Evolutionary conservation across 2,329 filamentous ascomycete genomes (phyloP).

Genomic region (Niveomyces coronatus): DNA sequence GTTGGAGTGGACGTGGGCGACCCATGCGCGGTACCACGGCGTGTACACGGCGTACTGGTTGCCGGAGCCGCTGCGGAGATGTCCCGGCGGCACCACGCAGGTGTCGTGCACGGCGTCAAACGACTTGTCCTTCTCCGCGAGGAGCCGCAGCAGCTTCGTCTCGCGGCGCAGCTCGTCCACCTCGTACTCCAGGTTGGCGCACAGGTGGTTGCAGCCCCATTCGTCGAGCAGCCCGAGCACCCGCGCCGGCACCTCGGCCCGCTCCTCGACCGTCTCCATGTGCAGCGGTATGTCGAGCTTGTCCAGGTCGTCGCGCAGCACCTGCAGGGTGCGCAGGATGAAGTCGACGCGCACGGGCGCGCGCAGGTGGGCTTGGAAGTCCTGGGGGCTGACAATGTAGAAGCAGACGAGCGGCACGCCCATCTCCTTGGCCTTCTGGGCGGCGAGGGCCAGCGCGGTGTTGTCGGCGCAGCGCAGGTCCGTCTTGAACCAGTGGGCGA

Average conservation of each 20-base stretch:
- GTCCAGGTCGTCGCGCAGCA: conserved; percentile 55
- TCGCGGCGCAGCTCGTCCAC: conserved; percentile 82
- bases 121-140: conserved; percentile 52
- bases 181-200: conserved; percentile 82
- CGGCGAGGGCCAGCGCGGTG: conserved; percentile 56
- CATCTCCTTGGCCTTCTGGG: conserved; percentile 52
- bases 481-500: conserved; percentile 87
- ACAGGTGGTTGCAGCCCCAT: conserved; percentile 69
- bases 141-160: conserved; percentile 49
- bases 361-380: conserved; percentile 71
- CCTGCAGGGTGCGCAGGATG: conserved; percentile 58
- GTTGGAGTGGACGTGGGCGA: conserved; percentile 60
- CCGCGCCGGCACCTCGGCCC: conserved; percentile 49
- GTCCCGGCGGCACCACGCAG: conserved; percentile 69
- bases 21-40: conserved; percentile 73
- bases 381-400: conserved; percentile 73
- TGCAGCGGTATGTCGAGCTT: conserved; percentile 68
- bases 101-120: conserved; percentile 72
- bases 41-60: conserved; percentile 77
- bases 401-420: conserved; percentile 63
- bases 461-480: conserved; percentile 71
- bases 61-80: conserved; percentile 54
- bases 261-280: conserved; percentile 58
- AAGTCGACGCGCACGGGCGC: conserved; percentile 70
- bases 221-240: conserved; percentile 55